Percentiles rank a stretch among this genome's conserved stretches.
Conservation (phyloP, 1,139 yeast species). For the Tardiomyces depauwii region DNA sequence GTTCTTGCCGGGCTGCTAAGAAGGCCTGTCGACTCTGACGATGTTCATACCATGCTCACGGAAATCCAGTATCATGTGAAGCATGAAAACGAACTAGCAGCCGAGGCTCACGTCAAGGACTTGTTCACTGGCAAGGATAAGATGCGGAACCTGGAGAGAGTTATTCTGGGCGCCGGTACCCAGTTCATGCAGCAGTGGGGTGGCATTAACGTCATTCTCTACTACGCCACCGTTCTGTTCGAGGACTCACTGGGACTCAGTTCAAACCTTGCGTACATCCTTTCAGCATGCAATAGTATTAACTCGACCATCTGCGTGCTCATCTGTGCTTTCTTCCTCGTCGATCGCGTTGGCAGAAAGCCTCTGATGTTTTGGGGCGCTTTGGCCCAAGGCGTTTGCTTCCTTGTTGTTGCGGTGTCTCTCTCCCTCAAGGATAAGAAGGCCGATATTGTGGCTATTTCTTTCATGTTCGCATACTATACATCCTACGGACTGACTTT, state of each 20-base stretch:
- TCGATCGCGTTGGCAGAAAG: constrained; percentile 39
- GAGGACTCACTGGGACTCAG: constrained; percentile 13
- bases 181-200: constrained; percentile 9
- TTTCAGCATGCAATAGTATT: background rate
- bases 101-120: constrained; percentile 2
- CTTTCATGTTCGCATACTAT: constrained; percentile 28
- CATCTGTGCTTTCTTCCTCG: constrained; percentile 35
- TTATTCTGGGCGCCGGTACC: background rate
- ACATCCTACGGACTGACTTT: constrained; percentile 24
- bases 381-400: constrained; percentile 39
- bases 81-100: constrained; percentile 2
- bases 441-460: constrained; percentile 24
- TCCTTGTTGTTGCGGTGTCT: constrained; percentile 32
- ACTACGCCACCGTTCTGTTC: constrained; percentile 12
- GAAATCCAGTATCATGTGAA: constrained; percentile 6
- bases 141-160: background rate
- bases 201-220: constrained; percentile 13
- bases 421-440: background rate
- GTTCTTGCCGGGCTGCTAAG: constrained; percentile 2
- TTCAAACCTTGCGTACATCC: constrained; percentile 13
- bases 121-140: constrained; percentile 3
- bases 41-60: constrained; percentile 2
- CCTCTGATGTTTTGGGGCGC: constrained; percentile 30
- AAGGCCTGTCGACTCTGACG: constrained; percentile 3
- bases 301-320: constrained; percentile 8